Percentiles rank a stretch among this genome's conserved stretches.
Evolutionary conservation across 2,329 filamentous ascomycete genomes (phyloP).

Genomic region (Diaporthe humulicola): DNA sequence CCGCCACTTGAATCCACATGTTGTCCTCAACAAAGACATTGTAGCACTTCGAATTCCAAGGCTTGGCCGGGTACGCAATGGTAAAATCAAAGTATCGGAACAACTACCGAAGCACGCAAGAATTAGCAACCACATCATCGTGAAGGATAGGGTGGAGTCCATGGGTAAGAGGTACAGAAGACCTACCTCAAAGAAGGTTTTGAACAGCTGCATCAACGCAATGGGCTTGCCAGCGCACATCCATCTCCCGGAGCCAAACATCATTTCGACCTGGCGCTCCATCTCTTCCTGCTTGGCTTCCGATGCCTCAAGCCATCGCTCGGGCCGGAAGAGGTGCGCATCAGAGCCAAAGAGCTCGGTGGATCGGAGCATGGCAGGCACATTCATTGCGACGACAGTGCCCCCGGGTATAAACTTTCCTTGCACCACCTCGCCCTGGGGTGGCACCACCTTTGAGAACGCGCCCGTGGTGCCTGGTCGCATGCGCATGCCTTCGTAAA

Average conservation of each 20-base stretch:
- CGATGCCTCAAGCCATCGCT: conserved; percentile 59
- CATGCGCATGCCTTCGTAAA: conserved; percentile 64
- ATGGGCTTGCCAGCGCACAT: conserved; percentile 36
- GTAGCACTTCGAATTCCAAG: conserved; percentile 24
- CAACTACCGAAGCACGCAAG: not conserved
- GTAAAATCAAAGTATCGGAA: conserved; percentile 34
- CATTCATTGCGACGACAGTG: conserved; percentile 34
- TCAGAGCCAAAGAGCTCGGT: conserved; percentile 68
- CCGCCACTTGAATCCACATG: conserved; percentile 10
- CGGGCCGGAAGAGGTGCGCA: conserved; percentile 60
- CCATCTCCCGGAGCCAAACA: conserved; percentile 61
- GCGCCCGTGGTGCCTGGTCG: conserved; percentile 54
- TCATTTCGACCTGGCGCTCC: conserved; percentile 61
- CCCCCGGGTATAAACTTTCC: conserved; percentile 39
- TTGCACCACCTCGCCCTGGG: conserved; percentile 47
- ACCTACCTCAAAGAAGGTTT: conserved; percentile 52
- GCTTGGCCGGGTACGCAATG: conserved; percentile 21
- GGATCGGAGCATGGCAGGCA: conserved; percentile 74
- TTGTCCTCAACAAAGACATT: conserved; percentile 33
- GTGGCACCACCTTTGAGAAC: conserved; percentile 45
- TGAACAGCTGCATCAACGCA: conserved; percentile 36
- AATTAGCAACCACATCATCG: not conserved
- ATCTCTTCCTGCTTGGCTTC: conserved; percentile 53
- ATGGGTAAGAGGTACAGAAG: not conserved
- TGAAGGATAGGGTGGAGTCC: not conserved